Evolutionary conservation across 140 eudicot genomes (phyloP).

Genomic region (Bidens hawaiensis): DNA sequence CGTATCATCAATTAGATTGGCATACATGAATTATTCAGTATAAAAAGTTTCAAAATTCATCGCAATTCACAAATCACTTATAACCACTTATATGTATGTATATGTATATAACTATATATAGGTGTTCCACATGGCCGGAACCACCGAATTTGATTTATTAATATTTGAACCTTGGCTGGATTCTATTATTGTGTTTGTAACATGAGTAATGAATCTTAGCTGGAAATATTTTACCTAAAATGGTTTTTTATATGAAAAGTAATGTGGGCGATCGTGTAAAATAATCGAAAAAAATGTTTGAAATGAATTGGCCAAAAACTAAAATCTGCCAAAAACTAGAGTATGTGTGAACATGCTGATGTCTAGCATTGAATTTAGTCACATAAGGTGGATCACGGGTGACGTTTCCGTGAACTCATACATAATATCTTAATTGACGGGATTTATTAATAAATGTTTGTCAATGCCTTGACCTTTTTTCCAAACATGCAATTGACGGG

Average conservation of each 20-base stretch:
- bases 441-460: too few relatives aligned
- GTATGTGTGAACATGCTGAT: not conserved
- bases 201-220: conserved; percentile 22
- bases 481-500: too few relatives aligned
- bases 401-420: not conserved
- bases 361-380: not conserved
- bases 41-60: too few relatives aligned
- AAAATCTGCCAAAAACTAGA: not conserved
- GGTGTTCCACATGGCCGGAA: conserved; percentile 33
- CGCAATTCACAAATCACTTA: not conserved
- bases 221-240: conserved; percentile 16
- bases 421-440: too few relatives aligned
- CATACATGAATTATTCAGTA: too few relatives aligned
- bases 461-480: too few relatives aligned
- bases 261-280: conserved; percentile 12
- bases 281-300: not conserved
- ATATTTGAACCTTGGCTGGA: conserved; percentile 26
- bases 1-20: too few relatives aligned
- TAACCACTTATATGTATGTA: not conserved
- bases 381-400: not conserved
- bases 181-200: conserved; percentile 31
- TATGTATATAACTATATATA: not conserved
- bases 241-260: conserved; percentile 13
- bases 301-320: not conserved
- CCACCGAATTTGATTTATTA: conserved; percentile 21